phyloP scores from a whole-genome alignment of 306 rosid species.

The Begonia loranthoides region DNA sequence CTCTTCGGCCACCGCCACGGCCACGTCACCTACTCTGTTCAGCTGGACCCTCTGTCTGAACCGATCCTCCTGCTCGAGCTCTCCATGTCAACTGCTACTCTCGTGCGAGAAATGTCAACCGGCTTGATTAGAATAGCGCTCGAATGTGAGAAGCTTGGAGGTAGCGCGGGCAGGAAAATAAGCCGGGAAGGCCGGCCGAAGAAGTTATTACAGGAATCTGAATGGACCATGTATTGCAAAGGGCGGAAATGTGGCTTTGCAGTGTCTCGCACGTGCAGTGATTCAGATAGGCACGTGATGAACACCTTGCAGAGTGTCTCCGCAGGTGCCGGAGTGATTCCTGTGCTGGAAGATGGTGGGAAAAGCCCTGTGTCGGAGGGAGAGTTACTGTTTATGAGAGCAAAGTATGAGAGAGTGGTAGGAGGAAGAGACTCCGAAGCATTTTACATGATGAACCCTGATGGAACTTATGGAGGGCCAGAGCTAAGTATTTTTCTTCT shows the following conservation, averaged over 20 bases:
- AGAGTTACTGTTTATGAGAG: conserved; percentile 94
- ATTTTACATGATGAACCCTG: conserved; percentile 89
- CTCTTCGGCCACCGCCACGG: conserved; percentile 87
- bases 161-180: conserved; percentile 11
- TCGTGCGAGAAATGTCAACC: conserved; percentile 85
- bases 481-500: conserved; percentile 84
- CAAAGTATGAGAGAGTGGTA: conserved; percentile 77
- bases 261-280: conserved; percentile 50
- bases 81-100: conserved; percentile 62
- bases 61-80: conserved; percentile 61
- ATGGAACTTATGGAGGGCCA: conserved; percentile 73
- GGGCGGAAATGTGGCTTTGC: conserved; percentile 77
- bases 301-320: conserved; percentile 65
- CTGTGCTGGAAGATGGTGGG: conserved; percentile 35
- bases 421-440: conserved; percentile 98
- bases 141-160: conserved; percentile 34
- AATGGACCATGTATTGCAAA: conserved; percentile 81
- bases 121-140: conserved; percentile 84
- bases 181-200: conserved; percentile 18
- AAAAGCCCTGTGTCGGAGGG: conserved; percentile 38
- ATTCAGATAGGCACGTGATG: conserved; percentile 55
- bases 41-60: conserved; percentile 56
- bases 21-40: conserved; percentile 70
- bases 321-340: conserved; percentile 86
- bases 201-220: too few relatives aligned